Evolutionary conservation across 176 grass and related monocot species (phyloP).

Genomic region (Puya raimondii): DNA sequence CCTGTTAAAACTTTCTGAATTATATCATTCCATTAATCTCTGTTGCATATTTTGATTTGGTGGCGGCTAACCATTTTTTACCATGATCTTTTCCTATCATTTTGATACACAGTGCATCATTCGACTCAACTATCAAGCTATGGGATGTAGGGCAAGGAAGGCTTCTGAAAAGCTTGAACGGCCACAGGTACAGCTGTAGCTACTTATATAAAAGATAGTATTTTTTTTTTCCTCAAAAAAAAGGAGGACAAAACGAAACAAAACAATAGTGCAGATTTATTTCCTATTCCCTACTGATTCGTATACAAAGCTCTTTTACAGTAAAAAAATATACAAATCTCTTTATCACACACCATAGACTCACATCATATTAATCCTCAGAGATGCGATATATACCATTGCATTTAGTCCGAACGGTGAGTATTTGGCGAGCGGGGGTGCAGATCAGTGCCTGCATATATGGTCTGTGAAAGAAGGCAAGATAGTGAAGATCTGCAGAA

Average conservation of each 20-base stretch:
- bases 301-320: too few species aligned
- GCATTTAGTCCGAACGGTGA: conserved; percentile 86
- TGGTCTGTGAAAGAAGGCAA: conserved; percentile 96
- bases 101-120: conserved; percentile 47
- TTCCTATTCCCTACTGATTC: too few species aligned
- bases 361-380: conserved; percentile 2
- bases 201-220: background rate
- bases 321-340: background rate
- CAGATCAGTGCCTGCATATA: conserved; percentile 87
- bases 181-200: conserved; percentile 51
- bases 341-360: background rate
- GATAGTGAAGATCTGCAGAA: conserved; percentile 74
- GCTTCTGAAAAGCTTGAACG: conserved; percentile 76
- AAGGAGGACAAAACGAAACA: too few species aligned
- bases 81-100: background rate
- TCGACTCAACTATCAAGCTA: conserved; percentile 92
- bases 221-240: too few species aligned
- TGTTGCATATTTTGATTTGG: background rate
- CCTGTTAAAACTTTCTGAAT: too few species aligned
- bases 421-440: conserved; percentile 83
- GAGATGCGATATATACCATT: conserved; percentile 84
- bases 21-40: too few species aligned
- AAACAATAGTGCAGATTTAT: too few species aligned
- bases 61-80: too few species aligned
- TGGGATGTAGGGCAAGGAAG: conserved; percentile 76